A percentile compares a stretch with the other conserved stretches of the same genome.
These are phyloP conservation scores for Amanita exitialis DNA, from an alignment of 768 basidiomycete genomes.

Conservation along the genomic window DNA sequence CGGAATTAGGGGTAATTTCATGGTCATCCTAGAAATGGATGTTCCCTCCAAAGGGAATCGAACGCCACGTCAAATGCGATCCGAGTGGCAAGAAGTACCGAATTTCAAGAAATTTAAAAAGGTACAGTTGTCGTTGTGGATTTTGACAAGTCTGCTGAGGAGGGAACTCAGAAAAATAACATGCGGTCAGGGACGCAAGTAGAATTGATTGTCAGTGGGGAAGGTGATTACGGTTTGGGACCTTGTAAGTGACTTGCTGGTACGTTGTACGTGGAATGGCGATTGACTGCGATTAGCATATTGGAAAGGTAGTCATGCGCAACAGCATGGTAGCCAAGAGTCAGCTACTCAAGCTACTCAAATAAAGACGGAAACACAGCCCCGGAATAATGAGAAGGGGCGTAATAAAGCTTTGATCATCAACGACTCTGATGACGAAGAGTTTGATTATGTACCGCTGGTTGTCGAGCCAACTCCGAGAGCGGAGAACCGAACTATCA, in stretches of 20 bases:
- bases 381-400: conserved; percentile 14
- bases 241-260: conserved; percentile 24
- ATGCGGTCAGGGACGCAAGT: conserved; percentile 24
- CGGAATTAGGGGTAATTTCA: conserved; percentile 64
- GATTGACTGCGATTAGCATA: conserved; percentile 28
- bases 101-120: conserved; percentile 78
- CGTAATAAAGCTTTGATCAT: conserved; percentile 17
- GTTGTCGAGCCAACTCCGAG: neutral
- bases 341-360: conserved; percentile 10
- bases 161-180: conserved; percentile 17
- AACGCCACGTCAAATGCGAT: conserved; percentile 10
- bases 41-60: conserved; percentile 28
- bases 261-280: neutral
- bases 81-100: conserved; percentile 39
- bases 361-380: conserved; percentile 3
- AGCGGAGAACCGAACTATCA: conserved; percentile 13
- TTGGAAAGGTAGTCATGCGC: conserved; percentile 36
- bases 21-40: conserved; percentile 66
- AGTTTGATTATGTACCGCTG: conserved; percentile 8
- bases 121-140: conserved; percentile 21
- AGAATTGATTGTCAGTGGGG: conserved; percentile 40
- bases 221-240: conserved; percentile 46
- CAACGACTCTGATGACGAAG: conserved; percentile 33
- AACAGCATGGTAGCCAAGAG: conserved; percentile 13
- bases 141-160: neutral